Evolutionary conservation across 2,329 filamentous ascomycete genomes (phyloP), one percentile per base, ranked within the genome.

Genomic region (Rhinocladiella similis): DNA sequence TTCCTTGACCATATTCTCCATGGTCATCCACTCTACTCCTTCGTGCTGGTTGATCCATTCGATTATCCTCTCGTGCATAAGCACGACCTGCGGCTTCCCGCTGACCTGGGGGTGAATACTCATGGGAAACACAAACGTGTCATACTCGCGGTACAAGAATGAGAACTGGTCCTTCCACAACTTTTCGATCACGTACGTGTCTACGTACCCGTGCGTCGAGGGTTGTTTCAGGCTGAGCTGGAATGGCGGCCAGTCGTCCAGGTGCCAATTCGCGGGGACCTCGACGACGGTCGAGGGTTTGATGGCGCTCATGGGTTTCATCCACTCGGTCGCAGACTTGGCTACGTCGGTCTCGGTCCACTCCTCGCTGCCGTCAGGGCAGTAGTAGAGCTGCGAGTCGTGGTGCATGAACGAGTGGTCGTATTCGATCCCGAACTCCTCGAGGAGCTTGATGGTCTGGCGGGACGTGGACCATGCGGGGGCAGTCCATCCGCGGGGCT

Each of bases 1-100:
- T 29, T 89, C 83, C 66, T 90, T 85, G 25, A 36, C 54, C 73
- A 91, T 89, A 67, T 88, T 79, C 65, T 83, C 85, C 76, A 90
- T 87, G 0, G 72, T 74, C 43, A 73, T 68, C 72, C 72, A 75
- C 61, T 75, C 71, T 4, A 75, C 70, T 1, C 73, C 81, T 57
- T 75, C 71, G 48, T 76, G 72, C 14, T 61, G 63, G 60, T 76
- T 77, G 52, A 78, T 70, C 64, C 73, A 75, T 55, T 77, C 72
- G 48, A 79, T 77, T n/a, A 78, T 62, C 49, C 71, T 60, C 65
- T 78, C 75, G 65, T 78, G 76, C 74, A 80, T 72, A 51, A 75
- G 46, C 19, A 79, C 66, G 2, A 78, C 72, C 58, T 79, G 75
- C 19, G 76, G 72, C 66, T 76, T 77, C 3, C 76, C 77, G 58